Evolutionary conservation across 208 protist genomes (phyloP).

Genomic region (Leptomonas pyrrhocoris): DNA sequence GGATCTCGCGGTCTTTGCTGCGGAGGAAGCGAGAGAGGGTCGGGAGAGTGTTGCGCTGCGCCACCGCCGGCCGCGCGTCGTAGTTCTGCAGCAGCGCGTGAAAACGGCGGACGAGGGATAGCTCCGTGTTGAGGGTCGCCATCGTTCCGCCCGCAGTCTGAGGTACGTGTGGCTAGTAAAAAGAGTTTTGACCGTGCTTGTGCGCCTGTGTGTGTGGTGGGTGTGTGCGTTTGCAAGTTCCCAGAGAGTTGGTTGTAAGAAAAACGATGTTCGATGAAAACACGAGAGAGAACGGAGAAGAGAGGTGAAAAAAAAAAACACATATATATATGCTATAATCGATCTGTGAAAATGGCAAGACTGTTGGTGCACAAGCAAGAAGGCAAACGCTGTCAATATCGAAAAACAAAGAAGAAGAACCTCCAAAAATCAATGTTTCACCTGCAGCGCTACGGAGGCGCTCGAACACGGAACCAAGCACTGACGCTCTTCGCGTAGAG

Average conservation of each 20-base stretch:
- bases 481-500: no score
- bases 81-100: conserved; percentile 75
- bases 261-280: not conserved
- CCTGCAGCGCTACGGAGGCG: no score
- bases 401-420: no score
- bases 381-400: no score
- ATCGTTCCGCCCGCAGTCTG: conserved; percentile 17
- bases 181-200: no score
- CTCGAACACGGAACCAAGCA: no score
- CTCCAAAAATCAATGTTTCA: no score
- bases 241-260: not conserved
- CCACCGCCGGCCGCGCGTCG: conserved; percentile 78
- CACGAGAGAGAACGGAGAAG: not conserved
- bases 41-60: conserved; percentile 83
- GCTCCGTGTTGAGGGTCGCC: conserved; percentile 73
- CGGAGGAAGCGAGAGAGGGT: conserved; percentile 78
- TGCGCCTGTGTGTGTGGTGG: conserved; percentile 5
- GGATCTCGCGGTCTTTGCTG: conserved; percentile 82
- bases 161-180: not conserved
- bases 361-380: no score
- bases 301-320: conserved; percentile 9
- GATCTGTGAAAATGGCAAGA: no score
- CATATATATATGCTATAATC: not conserved
- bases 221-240: no score
- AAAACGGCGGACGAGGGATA: conserved; percentile 83